phyloP scores from a whole-genome alignment of 371 early-diverging fungal species.

The Lichtheimia corymbifera region DNA sequence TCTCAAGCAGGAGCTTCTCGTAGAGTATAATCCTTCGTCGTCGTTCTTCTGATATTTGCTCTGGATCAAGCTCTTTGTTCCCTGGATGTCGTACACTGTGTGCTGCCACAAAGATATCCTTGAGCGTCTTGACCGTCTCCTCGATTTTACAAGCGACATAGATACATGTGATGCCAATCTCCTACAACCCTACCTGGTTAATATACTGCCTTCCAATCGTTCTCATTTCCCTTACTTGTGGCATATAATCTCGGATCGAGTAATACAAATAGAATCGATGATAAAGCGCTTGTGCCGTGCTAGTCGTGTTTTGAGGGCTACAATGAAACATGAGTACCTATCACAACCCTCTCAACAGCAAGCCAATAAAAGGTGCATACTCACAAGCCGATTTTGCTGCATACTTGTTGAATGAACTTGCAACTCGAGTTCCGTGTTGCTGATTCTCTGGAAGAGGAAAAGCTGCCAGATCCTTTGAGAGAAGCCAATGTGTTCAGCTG shows the following conservation, averaged over 20 bases:
- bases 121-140: slow-evolving; percentile 75
- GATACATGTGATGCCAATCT: slow-evolving; percentile 64
- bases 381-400: slow-evolving; percentile 51
- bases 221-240: slow-evolving; percentile 24
- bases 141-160: slow-evolving; percentile 81
- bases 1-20: slow-evolving; percentile 64
- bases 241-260: slow-evolving; percentile 49
- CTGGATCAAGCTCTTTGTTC: slow-evolving; percentile 59
- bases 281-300: slow-evolving; percentile 72
- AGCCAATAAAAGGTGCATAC: background rate
- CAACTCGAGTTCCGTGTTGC: slow-evolving; percentile 37
- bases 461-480: slow-evolving; percentile 25
- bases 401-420: slow-evolving; percentile 53
- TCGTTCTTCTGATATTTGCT: slow-evolving; percentile 58
- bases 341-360: too few species aligned
- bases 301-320: slow-evolving; percentile 73
- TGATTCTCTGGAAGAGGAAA: slow-evolving; percentile 28
- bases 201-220: background rate
- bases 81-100: slow-evolving; percentile 60
- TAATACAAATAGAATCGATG: slow-evolving; percentile 73
- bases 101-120: slow-evolving; percentile 71
- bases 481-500: slow-evolving; percentile 35
- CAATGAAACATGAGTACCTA: background rate
- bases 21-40: slow-evolving; percentile 55
- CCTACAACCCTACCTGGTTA: slow-evolving; percentile 28